Base-by-base conservation (phyloP, 1,284 basidiomycete genomes). In the Vanrija pseudolonga region DNA sequence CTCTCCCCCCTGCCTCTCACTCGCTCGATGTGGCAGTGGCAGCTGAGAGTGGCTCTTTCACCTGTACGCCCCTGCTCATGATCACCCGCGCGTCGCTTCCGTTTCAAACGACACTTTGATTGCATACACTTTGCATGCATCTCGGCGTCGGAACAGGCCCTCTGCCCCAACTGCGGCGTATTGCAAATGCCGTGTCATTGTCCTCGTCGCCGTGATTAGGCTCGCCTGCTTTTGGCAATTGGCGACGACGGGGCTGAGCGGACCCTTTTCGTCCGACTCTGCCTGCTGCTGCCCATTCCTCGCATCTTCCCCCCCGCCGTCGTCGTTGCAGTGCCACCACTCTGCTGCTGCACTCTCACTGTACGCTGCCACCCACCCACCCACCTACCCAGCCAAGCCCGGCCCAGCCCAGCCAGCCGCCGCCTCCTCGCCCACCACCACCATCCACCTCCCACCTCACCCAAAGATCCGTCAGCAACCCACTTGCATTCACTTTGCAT, bases 321-420 rank as follows among this genome's bases (percentile, higher is more conserved):
- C 20, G 38, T 8, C n/a, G 45, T 20, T 24, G 47, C 51, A 41
- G 51, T 48, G 46, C 4, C 45, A 47, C 51, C 6, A 18, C 8
- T 3, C 6, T 6, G 8, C n/a, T 18, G 6, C 38, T 3, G 17
- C 38, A 17, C n/a, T 11, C 37, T 38, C 6, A 14, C n/a, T n/a
- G n/a, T 15, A 38, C n/a, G 17, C 38, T 6, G 2, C 38, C 38
- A 40, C n/a, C 6, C 47, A 42, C 11, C 37, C 46, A 47, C 37
- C 22, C 22, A 38, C n/a, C 38, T 39, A 23, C 23, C n/a, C 15
- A 22, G 9, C 28, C 26, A 7, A 2, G n/a, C n/a, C n/a, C n/a
- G n/a, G n/a, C n/a, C 49, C 19, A 32, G 12, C 32, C 32, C 12
- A 7, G 32, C 32, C 32, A 32, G 26, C 26, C 3, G 26, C 26